A percentile compares a stretch with the other conserved stretches of the same genome.
phyloP scores from a whole-genome alignment of 331 rosid species.

The Quercus phellos region DNA sequence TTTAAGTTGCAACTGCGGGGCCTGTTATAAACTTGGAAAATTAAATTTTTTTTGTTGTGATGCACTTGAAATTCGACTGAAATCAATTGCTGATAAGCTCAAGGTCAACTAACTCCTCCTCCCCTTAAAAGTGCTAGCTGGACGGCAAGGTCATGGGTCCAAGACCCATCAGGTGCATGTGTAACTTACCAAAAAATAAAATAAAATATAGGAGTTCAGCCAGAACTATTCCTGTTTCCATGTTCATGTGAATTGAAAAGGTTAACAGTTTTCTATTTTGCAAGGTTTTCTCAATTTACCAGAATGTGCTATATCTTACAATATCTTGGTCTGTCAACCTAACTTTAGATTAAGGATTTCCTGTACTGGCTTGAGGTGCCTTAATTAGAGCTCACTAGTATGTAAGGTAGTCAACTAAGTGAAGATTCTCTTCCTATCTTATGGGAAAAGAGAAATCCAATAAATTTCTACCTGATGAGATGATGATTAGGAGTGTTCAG shows the following conservation, averaged over 20 bases:
- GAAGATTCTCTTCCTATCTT: background rate
- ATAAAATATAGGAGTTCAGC: background rate
- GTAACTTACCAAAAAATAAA: no score
- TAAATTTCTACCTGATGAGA: background rate
- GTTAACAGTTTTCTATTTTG: background rate
- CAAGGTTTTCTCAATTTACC: background rate
- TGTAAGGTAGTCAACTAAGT: background rate
- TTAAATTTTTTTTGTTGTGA: background rate
- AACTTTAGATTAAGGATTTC: background rate
- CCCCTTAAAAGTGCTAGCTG: no score
- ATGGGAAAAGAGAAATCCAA: background rate
- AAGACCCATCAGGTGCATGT: no score
- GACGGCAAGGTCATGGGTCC: no score
- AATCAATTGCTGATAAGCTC: background rate
- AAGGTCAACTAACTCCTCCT: no score
- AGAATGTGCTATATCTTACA: background rate
- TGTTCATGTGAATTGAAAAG: background rate
- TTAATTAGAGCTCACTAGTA: background rate
- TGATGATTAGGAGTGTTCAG: background rate
- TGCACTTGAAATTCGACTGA: background rate
- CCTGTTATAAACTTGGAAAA: background rate
- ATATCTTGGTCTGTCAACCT: background rate
- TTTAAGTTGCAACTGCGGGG: background rate
- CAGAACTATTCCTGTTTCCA: background rate
- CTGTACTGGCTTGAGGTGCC: background rate